Percentiles rank a stretch among this genome's conserved stretches.
Evolutionary conservation across 202 grass and related monocot genomes (phyloP).

Genomic region (Elaeis oleifera): DNA sequence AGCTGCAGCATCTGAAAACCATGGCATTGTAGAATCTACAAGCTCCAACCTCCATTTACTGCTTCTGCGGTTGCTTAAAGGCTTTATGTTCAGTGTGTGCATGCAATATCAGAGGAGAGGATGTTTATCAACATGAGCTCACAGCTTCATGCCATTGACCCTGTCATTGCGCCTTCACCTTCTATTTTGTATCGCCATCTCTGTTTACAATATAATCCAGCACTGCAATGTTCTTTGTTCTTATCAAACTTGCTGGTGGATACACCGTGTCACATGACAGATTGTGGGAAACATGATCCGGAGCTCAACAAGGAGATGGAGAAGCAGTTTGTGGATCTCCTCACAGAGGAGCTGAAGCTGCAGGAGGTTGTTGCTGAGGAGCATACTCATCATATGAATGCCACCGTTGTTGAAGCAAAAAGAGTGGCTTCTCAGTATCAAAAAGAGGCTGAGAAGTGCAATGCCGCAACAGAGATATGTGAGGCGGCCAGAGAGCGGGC

Average conservation of each 20-base stretch:
- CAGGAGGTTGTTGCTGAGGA: slow-evolving; percentile 76
- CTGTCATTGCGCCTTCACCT: slow-evolving; percentile 1
- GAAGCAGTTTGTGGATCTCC: slow-evolving; percentile 74
- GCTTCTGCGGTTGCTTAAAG: too few species aligned
- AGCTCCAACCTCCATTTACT: too few species aligned
- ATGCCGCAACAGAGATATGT: slow-evolving; percentile 74
- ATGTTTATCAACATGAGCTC: too few species aligned
- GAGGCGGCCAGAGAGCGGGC: slow-evolving; percentile 86
- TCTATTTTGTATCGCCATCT: background rate
- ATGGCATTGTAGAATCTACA: too few species aligned
- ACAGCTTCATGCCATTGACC: background rate
- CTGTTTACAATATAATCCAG: background rate
- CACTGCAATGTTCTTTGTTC: background rate
- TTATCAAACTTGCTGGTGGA: slow-evolving; percentile 15
- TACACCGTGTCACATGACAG: slow-evolving; percentile 29
- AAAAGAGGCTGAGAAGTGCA: slow-evolving; percentile 73
- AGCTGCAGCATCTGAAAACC: too few species aligned
- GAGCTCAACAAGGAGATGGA: slow-evolving; percentile 73
- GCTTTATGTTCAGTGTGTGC: too few species aligned
- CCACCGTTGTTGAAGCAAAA: slow-evolving; percentile 65
- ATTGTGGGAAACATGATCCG: slow-evolving; percentile 78
- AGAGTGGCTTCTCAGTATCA: slow-evolving; percentile 81
- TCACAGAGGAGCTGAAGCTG: slow-evolving; percentile 87
- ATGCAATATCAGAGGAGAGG: too few species aligned
- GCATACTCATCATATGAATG: slow-evolving; percentile 72